Conservation (phyloP, 2,329 filamentous ascomycete genomes). For the Beauveria brongniartii region DNA sequence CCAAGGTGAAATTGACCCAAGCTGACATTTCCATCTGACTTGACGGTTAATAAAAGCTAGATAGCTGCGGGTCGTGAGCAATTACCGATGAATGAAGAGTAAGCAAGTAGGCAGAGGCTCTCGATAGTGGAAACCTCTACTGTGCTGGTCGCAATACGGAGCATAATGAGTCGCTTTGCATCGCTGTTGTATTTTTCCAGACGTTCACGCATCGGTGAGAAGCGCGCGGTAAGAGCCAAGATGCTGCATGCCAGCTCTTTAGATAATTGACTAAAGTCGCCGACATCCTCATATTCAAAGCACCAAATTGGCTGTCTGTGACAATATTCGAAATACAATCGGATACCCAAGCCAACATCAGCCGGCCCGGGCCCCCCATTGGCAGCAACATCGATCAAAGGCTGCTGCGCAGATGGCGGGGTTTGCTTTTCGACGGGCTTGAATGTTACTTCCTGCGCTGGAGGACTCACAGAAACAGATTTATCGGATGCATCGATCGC, state of each 20-base stretch:
- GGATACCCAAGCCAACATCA: constrained; percentile 28
- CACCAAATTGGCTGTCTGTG: constrained; percentile 38
- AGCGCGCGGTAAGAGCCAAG: constrained; percentile 31
- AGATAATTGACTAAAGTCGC: constrained; percentile 25
- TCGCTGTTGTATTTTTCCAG: constrained; percentile 28
- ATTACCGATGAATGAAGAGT: constrained; percentile 41
- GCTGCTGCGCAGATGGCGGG: constrained; percentile 14
- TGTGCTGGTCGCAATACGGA: constrained; percentile 41
- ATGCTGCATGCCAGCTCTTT: constrained; percentile 35
- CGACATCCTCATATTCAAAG: constrained; percentile 34
- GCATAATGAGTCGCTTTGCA: constrained; percentile 37
- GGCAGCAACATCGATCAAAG: neutral
- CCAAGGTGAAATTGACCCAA: constrained; percentile 43
- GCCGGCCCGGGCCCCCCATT: constrained; percentile 22
- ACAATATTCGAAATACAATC: constrained; percentile 35
- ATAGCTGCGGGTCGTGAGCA: neutral
- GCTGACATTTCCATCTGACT: constrained; percentile 37
- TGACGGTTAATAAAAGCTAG: constrained; percentile 1
- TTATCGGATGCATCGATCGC: constrained; percentile 24
- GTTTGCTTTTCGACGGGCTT: constrained; percentile 5
- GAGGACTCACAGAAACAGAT: constrained; percentile 25
- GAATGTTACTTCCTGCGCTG: constrained; percentile 17
- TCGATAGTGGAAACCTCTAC: constrained; percentile 42
- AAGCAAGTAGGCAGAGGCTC: constrained; percentile 41
- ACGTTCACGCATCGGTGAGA: constrained; percentile 27